Conservation (phyloP, 108 stramenopile genomes). For the Skeletonema costatum region DNA sequence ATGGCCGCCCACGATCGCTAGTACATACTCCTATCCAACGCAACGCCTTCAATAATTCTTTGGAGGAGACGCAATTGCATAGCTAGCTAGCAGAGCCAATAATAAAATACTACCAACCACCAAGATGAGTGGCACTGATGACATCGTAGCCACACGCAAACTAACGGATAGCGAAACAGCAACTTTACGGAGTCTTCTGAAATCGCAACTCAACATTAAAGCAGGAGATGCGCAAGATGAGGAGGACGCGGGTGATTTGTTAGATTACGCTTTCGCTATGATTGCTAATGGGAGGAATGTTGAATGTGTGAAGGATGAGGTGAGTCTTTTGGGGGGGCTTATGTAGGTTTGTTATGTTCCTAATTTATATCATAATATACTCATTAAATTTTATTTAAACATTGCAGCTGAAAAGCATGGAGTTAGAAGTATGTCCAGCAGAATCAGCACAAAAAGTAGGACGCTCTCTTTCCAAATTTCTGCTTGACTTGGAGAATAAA, state of each 20-base stretch:
- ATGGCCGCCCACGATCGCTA: no score
- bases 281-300: constrained; percentile 69
- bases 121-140: background rate
- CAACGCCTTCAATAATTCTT: no score
- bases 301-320: constrained; percentile 56
- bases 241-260: constrained; percentile 63
- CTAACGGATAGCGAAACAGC: constrained; percentile 50
- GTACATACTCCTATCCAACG: no score
- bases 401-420: constrained; percentile 60
- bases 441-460: constrained; percentile 39
- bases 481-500: constrained; percentile 1
- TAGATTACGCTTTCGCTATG: constrained; percentile 79
- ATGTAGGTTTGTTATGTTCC: no score
- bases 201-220: constrained; percentile 36
- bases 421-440: constrained; percentile 66
- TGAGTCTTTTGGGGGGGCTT: background rate
- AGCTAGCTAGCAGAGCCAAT: background rate
- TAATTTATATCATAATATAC: background rate
- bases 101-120: background rate
- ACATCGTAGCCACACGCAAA: constrained; percentile 44
- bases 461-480: constrained; percentile 21
- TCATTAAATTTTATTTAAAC: background rate
- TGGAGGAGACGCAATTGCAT: background rate
- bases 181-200: constrained; percentile 4
- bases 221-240: constrained; percentile 1